phyloP scores from a whole-genome alignment of 1,139 yeast species.

The Sugiyamaella novakii region DNA sequence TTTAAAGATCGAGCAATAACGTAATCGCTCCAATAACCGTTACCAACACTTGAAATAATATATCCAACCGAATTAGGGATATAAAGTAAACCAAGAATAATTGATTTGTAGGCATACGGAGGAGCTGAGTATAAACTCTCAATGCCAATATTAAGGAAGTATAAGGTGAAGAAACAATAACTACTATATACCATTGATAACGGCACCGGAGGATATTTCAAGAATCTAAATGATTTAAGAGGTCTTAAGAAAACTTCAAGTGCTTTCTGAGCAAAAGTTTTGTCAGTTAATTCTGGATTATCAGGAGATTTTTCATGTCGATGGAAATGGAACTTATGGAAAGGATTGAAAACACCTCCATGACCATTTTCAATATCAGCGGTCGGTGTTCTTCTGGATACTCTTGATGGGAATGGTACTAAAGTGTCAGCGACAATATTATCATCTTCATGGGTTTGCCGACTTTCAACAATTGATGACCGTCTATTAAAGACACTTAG shows the following conservation, averaged over 20 bases:
- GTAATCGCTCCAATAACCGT: constrained; percentile 79
- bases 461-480: neutral
- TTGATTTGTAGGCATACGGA: constrained; percentile 70
- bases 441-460: constrained; percentile 8
- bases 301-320: neutral
- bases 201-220: constrained; percentile 68
- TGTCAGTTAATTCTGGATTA: neutral
- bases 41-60: constrained; percentile 68
- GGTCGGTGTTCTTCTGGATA: constrained; percentile 2
- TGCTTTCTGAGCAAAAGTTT: constrained; percentile 9
- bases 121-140: constrained; percentile 60
- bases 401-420: constrained; percentile 14
- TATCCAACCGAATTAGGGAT: constrained; percentile 84
- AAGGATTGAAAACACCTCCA: constrained; percentile 5
- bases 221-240: constrained; percentile 32
- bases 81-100: constrained; percentile 73
- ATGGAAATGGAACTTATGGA: constrained; percentile 9
- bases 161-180: constrained; percentile 66
- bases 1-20: constrained; percentile 57
- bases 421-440: constrained; percentile 18
- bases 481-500: constrained; percentile 2
- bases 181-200: constrained; percentile 67
- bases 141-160: constrained; percentile 74
- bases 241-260: constrained; percentile 42
- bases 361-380: constrained; percentile 14